Conservation (phyloP, 176 grass and related monocot species). For the Thalia dealbata region DNA sequence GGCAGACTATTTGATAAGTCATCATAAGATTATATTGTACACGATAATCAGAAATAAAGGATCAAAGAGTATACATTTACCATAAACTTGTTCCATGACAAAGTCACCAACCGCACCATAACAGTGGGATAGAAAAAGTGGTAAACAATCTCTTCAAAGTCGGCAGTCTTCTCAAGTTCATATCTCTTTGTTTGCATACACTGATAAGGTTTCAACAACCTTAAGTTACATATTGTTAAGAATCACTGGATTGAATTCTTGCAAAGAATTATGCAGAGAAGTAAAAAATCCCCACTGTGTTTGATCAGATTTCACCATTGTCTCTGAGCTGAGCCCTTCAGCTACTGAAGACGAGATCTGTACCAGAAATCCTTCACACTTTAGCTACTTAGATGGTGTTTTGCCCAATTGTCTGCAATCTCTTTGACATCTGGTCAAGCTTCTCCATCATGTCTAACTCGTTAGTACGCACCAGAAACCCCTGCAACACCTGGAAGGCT, state of each 20-base stretch:
- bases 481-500: slow-evolving; percentile 60
- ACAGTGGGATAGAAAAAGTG: not conserved
- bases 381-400: not conserved
- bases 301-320: not conserved
- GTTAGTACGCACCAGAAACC: slow-evolving; percentile 35
- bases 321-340: not conserved
- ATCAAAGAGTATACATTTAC: not conserved
- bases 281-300: not conserved
- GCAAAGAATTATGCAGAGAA: not conserved
- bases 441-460: slow-evolving; percentile 56
- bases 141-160: not conserved
- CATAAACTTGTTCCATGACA: not conserved
- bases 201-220: not conserved
- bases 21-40: not conserved
- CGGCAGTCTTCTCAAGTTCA: not conserved
- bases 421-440: slow-evolving; percentile 50
- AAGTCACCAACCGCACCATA: not conserved
- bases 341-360: not conserved
- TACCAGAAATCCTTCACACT: not conserved
- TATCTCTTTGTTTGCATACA: not conserved
- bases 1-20: not conserved
- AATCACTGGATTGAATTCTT: not conserved
- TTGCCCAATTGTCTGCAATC: slow-evolving; percentile 4
- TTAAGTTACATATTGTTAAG: not conserved
- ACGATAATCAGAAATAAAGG: not conserved